A percentile compares a stretch with the other conserved stretches of the same genome.
These are phyloP conservation scores for Epichloe glyceriae DNA, from an alignment of 2,329 filamentous ascomycete genomes.

Conservation along the genomic window DNA sequence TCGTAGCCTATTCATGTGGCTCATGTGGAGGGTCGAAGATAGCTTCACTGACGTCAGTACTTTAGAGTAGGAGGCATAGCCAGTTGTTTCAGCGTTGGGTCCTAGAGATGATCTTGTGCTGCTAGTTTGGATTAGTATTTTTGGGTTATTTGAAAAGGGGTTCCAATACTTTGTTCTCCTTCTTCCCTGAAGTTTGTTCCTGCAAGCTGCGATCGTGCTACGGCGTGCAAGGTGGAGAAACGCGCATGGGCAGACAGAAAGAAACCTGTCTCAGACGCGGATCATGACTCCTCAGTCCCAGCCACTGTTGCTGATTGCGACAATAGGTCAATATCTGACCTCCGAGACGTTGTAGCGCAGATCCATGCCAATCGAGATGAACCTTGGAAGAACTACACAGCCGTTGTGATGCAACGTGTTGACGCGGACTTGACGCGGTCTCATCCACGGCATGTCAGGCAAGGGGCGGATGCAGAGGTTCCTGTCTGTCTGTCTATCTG, in stretches of 20 bases:
- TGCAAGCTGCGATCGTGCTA: not conserved
- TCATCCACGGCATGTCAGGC: not conserved
- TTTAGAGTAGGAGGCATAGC: conserved; percentile 28
- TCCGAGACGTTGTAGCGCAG: not conserved
- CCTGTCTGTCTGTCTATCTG: not conserved
- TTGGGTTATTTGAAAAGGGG: not conserved
- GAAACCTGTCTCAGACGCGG: not conserved
- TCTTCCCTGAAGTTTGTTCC: no score
- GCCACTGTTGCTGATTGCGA: no score
- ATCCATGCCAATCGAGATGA: not conserved
- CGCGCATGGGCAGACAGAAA: not conserved
- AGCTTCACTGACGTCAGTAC: conserved; percentile 51
- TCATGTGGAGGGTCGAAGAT: conserved; percentile 83
- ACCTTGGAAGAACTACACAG: not conserved
- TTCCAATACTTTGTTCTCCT: no score
- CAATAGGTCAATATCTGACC: no score
- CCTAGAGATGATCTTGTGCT: not conserved
- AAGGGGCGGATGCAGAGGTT: not conserved
- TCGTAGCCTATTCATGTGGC: conserved; percentile 93
- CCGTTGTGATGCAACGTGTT: not conserved
- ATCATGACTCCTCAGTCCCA: no score
- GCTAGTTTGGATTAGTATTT: not conserved
- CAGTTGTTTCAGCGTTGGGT: not conserved
- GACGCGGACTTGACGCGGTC: not conserved
- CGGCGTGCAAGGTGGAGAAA: not conserved